A percentile compares a stretch with the other conserved stretches of the same genome.
Conservation (phyloP, 208 protist species). For the Leishmania aethiopica region DNA sequence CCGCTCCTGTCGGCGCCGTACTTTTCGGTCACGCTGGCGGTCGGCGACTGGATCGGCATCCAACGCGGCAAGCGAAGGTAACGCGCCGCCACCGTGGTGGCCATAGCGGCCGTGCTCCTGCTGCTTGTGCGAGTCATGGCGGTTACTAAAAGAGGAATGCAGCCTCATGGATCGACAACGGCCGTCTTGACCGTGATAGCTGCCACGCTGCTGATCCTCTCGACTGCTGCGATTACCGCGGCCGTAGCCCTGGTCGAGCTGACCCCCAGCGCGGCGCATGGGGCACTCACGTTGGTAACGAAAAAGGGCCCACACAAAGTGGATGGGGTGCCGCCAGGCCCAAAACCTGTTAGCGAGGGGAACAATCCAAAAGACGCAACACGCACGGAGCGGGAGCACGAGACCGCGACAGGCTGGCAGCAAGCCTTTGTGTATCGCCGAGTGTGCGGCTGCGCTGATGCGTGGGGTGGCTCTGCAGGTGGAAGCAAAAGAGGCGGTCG, state of each 20-base stretch:
- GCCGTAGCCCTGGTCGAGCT: background rate
- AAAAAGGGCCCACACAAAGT: background rate
- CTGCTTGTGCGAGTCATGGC: background rate
- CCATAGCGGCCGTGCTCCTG: background rate
- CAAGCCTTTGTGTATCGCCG: background rate
- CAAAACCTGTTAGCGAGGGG: background rate
- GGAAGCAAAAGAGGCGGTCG: too few relatives aligned
- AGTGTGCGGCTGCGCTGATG: background rate
- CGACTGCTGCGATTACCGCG: conserved; percentile 16
- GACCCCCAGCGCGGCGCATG: background rate
- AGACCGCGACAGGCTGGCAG: too few relatives aligned
- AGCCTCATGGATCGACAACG: conserved; percentile 22
- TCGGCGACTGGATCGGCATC: conserved; percentile 34
- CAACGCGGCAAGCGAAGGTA: background rate
- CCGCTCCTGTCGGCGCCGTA: conserved; percentile 52
- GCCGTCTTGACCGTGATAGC: background rate
- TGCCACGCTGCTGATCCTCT: conserved; percentile 2
- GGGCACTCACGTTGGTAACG: background rate
- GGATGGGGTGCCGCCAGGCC: background rate
- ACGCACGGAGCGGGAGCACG: background rate
- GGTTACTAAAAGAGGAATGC: background rate
- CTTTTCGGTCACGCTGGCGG: conserved; percentile 63
- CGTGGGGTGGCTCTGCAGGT: background rate
- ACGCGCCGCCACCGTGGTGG: background rate
- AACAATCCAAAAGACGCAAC: background rate